Evolutionary conservation across 345 rosid genomes (phyloP).

Genomic region (Rhodomyrtus tomentosa): DNA sequence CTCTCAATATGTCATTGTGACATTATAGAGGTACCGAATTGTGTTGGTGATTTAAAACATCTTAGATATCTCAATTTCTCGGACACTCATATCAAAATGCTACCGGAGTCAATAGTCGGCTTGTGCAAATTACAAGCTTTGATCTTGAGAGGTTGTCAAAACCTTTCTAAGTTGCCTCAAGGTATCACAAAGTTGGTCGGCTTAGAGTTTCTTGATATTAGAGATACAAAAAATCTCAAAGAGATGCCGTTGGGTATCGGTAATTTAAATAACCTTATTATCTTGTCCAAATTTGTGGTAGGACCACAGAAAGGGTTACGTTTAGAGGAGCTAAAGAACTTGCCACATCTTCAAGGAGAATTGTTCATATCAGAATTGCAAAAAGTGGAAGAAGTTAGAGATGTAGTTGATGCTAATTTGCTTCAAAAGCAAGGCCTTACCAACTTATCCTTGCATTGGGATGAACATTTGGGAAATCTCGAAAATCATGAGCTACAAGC

Average conservation of each 20-base stretch:
- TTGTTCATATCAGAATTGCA: not conserved
- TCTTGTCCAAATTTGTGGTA: not conserved
- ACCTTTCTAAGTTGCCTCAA: not conserved
- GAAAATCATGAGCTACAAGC: not conserved
- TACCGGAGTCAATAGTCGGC: fast-evolving
- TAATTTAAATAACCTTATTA: not conserved
- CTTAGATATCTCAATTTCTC: too few relatives aligned
- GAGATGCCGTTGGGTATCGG: not conserved
- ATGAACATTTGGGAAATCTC: too few relatives aligned
- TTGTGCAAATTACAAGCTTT: not conserved
- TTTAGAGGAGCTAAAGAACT: not conserved
- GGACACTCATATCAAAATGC: not conserved
- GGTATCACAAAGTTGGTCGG: not conserved
- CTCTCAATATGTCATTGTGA: not conserved
- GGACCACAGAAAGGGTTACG: fast-evolving
- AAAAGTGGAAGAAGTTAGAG: not conserved
- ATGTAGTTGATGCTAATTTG: not conserved
- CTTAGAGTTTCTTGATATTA: not conserved
- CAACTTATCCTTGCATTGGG: not conserved
- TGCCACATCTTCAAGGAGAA: not conserved
- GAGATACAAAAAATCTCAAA: not conserved
- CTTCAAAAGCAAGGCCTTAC: not conserved
- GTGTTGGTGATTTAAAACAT: not conserved
- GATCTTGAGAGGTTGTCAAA: not conserved
- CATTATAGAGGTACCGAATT: not conserved